phyloP scores from a whole-genome alignment of 1,139 yeast genomes.

The Kodamaea sp. region DNA sequence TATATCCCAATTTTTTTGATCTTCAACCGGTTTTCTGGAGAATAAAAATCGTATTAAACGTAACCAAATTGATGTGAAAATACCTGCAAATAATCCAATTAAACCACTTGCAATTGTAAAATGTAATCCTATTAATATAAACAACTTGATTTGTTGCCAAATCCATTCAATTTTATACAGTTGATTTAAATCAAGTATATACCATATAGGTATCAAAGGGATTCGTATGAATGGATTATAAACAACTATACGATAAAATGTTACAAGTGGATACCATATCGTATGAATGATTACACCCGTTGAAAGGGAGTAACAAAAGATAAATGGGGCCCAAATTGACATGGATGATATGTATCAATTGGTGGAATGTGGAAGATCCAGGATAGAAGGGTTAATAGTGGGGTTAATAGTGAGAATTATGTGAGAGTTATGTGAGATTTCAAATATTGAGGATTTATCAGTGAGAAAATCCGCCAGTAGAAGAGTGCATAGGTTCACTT shows the following conservation, averaged over 20 bases:
- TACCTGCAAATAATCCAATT: slow-evolving; percentile 13
- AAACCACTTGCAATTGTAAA: slow-evolving; percentile 12
- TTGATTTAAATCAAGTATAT: slow-evolving; percentile 13
- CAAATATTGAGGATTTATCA: too few relatives aligned
- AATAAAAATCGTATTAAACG: slow-evolving; percentile 11
- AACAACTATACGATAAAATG: slow-evolving; percentile 11
- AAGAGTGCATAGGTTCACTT: too few relatives aligned
- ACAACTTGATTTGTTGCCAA: slow-evolving; percentile 11
- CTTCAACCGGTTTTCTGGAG: neutral
- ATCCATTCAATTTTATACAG: slow-evolving; percentile 11
- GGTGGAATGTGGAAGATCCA: too few relatives aligned
- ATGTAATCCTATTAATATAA: slow-evolving; percentile 10
- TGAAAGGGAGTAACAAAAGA: too few relatives aligned
- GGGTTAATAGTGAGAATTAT: too few relatives aligned
- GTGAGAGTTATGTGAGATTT: too few relatives aligned
- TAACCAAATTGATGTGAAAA: slow-evolving; percentile 11
- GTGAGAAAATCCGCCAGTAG: too few relatives aligned
- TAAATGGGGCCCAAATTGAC: too few relatives aligned
- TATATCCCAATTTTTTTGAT: too few relatives aligned
- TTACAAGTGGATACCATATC: slow-evolving; percentile 8
- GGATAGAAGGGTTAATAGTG: too few relatives aligned
- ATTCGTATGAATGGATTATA: slow-evolving; percentile 14
- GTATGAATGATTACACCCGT: too few relatives aligned
- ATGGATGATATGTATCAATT: too few relatives aligned
- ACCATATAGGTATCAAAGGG: slow-evolving; percentile 13